Percentiles rank a stretch among this genome's conserved stretches.
These are phyloP conservation scores for Xerocomellus intermedius DNA, from an alignment of 768 basidiomycete genomes.

Conservation along the genomic window DNA sequence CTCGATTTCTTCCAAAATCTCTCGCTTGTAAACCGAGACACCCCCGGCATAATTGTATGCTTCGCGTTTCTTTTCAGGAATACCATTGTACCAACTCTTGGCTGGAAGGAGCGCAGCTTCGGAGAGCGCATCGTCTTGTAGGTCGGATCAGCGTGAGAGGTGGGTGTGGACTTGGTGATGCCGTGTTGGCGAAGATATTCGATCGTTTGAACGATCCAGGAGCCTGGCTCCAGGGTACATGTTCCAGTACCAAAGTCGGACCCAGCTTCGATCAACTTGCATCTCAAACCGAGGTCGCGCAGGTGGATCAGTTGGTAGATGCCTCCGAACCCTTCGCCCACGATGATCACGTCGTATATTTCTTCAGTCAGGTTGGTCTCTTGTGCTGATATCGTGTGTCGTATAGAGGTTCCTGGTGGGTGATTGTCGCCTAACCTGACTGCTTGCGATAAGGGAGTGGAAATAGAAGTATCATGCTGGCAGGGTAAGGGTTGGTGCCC, in stretches of 20 bases:
- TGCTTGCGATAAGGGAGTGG: no score
- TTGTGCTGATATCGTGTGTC: not conserved
- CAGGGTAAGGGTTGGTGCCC: no score
- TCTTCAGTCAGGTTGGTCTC: not conserved
- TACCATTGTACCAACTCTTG: slow-evolving; percentile 1
- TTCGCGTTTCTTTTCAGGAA: slow-evolving; percentile 9
- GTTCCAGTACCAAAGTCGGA: slow-evolving; percentile 16
- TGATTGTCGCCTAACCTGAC: not conserved
- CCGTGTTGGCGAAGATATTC: slow-evolving; percentile 2
- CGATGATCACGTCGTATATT: slow-evolving; percentile 9
- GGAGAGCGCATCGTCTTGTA: slow-evolving; percentile 5
- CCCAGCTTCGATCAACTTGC: slow-evolving; percentile 11
- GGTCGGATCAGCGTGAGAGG: not conserved
- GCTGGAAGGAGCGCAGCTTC: slow-evolving; percentile 9
- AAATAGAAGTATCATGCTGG: no score
- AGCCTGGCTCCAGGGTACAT: slow-evolving; percentile 7
- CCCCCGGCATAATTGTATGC: slow-evolving; percentile 6
- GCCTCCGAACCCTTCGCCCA: slow-evolving; percentile 9
- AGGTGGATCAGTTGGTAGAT: slow-evolving; percentile 10
- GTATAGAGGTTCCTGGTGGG: not conserved
- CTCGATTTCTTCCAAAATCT: slow-evolving; percentile 15
- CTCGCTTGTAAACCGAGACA: not conserved
- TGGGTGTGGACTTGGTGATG: slow-evolving; percentile 12
- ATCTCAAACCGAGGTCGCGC: slow-evolving; percentile 4
- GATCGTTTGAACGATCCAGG: slow-evolving; percentile 15